phyloP scores from a whole-genome alignment of 2,329 filamentous ascomycete genomes.

The Aspergillus ochraceoroseus region DNA sequence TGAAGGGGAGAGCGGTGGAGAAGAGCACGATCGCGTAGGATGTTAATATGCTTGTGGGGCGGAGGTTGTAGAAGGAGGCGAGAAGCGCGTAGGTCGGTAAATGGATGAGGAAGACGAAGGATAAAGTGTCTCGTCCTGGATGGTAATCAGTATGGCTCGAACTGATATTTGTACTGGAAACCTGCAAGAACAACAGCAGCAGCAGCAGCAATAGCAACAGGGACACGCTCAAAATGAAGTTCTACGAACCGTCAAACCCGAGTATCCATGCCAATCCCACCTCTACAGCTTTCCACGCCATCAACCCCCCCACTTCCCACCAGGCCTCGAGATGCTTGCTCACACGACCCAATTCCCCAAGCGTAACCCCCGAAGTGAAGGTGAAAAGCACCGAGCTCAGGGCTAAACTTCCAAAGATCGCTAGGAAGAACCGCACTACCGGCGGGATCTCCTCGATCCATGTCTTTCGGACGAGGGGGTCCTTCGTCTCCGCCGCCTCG shows the following conservation, averaged over 20 bases:
- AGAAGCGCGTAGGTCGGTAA: slow-evolving; percentile 73
- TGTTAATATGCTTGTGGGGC: slow-evolving; percentile 55
- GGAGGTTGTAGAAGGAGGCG: slow-evolving; percentile 69
- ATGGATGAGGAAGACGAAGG: slow-evolving; percentile 65
- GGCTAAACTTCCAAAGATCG: slow-evolving; percentile 53
- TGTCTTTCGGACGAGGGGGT: slow-evolving; percentile 15
- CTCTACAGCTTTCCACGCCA: slow-evolving; percentile 58
- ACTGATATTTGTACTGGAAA: no score
- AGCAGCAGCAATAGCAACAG: no score
- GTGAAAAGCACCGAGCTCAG: slow-evolving; percentile 63
- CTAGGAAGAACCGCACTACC: slow-evolving; percentile 43
- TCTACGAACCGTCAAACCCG: slow-evolving; percentile 59
- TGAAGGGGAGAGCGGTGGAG: slow-evolving; percentile 68
- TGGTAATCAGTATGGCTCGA: background rate
- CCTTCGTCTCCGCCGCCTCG: slow-evolving; percentile 11
- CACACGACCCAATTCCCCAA: slow-evolving; percentile 62
- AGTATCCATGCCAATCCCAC: slow-evolving; percentile 68
- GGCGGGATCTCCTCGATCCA: slow-evolving; percentile 29
- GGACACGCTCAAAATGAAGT: no score
- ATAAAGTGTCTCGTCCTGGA: slow-evolving; percentile 60
- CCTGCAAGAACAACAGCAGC: background rate
- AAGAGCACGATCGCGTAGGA: slow-evolving; percentile 64
- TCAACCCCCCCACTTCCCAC: slow-evolving; percentile 54
- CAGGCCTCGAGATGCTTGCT: slow-evolving; percentile 60
- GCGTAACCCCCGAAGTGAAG: slow-evolving; percentile 55